Evolutionary conservation across 495 filamentous ascomycete species (phyloP), one percentile per base, ranked within the genome.

Genomic region (Hypoxylon fuscum): DNA sequence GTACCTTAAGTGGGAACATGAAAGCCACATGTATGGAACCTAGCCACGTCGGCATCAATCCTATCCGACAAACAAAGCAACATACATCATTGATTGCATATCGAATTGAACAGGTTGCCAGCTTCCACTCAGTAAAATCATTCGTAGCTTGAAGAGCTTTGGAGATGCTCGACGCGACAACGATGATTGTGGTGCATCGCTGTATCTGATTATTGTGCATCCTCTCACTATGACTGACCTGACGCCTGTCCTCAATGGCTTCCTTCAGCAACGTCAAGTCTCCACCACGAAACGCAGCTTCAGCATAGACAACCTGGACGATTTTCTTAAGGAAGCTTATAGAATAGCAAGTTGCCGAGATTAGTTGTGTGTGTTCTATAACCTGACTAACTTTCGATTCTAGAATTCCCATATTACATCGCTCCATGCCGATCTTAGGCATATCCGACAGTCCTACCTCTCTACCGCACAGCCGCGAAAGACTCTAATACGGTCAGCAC

Each of bases 261-360:
- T 90, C 23, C 82, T 96, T 2, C 81, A 82, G 53, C 72, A 78
- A 54, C 85, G 85, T 53, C 76, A 83, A 66, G 76, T 80, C 17
- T 75, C 73, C 11, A 77, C 79, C 5, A 74, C 79, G 10, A 69
- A 71, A 32, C 72, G 68, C 20, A 66, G 73, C 23, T 80, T 85
- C 58, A 80, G 76, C 29, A 45, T 73, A 4, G 73, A 83, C 31
- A 77, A 75, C 34, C 78, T 90, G 46, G 92, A 97, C 71, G 90
- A 91, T 76, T 98, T 98, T 72, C 82, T 98, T 27, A 93, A 95
- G 75, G 96, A 98, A 79, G 95, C 95, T 43, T 92, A 96, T 76
- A 85, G 88, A 75, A 98, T 98, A 67, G 95, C 96, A 76, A 69
- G 86, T 56, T 57, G 35, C 44, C 58, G 20, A 49, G 22, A 18